Conservation (phyloP, 306 rosid species). For the Vicia villosa region DNA sequence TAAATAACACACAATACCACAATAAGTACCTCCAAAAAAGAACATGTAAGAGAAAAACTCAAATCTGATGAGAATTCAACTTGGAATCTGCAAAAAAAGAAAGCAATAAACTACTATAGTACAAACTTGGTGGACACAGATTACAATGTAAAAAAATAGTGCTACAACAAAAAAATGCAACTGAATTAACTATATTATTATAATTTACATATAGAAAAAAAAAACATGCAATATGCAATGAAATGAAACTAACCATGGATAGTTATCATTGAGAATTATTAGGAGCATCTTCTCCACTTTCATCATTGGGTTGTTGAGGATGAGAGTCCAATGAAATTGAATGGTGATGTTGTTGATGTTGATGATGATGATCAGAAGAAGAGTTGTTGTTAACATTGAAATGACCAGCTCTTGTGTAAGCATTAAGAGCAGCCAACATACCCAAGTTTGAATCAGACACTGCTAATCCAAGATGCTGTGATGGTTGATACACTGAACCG, state of each 20-base stretch:
- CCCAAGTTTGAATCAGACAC: conserved; percentile 86
- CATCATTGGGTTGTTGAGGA: conserved; percentile 39
- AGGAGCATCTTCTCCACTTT: conserved; percentile 77
- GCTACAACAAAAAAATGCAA: conserved; percentile 6
- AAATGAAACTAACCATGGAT: conserved; percentile 47
- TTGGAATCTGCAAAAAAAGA: conserved; percentile 50
- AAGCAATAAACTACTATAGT: conserved; percentile 28
- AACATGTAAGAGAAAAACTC: conserved; percentile 28
- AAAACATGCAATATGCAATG: background rate
- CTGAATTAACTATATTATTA: background rate
- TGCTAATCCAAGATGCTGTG: conserved; percentile 74
- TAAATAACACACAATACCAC: conserved; percentile 51
- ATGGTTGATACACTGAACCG: conserved; percentile 67
- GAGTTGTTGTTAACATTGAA: conserved; percentile 50
- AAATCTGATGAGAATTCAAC: conserved; percentile 37
- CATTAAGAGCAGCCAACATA: conserved; percentile 83
- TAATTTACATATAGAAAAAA: conserved; percentile 16
- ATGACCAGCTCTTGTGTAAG: conserved; percentile 60
- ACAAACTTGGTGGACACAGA: conserved; percentile 35
- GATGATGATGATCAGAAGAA: conserved; percentile 47
- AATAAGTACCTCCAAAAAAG: conserved; percentile 30
- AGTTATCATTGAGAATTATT: conserved; percentile 61
- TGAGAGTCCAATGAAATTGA: conserved; percentile 3
- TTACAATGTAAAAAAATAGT: background rate
- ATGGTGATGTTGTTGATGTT: too few relatives aligned